These are phyloP conservation scores for Penstemon newberryi DNA, from an alignment of 257 asterid species.

Conservation along the genomic window DNA sequence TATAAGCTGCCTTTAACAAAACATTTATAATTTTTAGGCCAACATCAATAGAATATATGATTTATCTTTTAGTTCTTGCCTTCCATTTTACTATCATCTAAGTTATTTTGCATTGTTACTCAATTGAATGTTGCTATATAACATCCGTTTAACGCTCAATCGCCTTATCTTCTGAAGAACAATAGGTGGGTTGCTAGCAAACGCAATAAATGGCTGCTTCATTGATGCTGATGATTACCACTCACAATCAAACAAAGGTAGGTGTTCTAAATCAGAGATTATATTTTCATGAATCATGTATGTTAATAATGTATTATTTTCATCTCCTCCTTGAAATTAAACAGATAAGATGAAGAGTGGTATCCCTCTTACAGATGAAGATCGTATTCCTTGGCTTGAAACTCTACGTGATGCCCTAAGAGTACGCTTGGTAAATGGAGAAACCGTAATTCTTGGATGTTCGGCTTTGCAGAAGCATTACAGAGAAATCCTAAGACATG, in stretches of 20 bases:
- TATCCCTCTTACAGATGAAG: conserved; percentile 69
- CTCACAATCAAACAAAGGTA: conserved; percentile 71
- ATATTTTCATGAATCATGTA: background rate
- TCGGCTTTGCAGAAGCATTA: conserved; percentile 78
- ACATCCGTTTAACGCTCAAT: background rate
- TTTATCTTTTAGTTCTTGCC: too few relatives aligned
- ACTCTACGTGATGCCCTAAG: conserved; percentile 49
- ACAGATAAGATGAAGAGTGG: conserved; percentile 63
- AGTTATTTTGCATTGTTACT: background rate
- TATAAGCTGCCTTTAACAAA: too few relatives aligned
- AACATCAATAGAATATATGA: too few relatives aligned
- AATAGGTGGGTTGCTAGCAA: conserved; percentile 69
- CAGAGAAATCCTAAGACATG: conserved; percentile 80
- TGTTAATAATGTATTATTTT: background rate
- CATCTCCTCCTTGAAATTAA: background rate
- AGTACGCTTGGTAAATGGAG: conserved; percentile 34
- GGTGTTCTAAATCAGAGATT: background rate
- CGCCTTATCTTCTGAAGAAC: conserved; percentile 45
- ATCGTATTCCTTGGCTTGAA: conserved; percentile 87
- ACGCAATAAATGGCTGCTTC: conserved; percentile 47
- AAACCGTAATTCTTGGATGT: conserved; percentile 61
- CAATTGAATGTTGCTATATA: background rate
- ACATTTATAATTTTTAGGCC: too few relatives aligned
- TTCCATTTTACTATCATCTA: background rate
- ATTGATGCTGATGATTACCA: conserved; percentile 87